Percentiles rank a stretch among this genome's conserved stretches.
phyloP scores from a whole-genome alignment of 352 stramenopile genomes.

The Blastocystis sp. region DNA sequence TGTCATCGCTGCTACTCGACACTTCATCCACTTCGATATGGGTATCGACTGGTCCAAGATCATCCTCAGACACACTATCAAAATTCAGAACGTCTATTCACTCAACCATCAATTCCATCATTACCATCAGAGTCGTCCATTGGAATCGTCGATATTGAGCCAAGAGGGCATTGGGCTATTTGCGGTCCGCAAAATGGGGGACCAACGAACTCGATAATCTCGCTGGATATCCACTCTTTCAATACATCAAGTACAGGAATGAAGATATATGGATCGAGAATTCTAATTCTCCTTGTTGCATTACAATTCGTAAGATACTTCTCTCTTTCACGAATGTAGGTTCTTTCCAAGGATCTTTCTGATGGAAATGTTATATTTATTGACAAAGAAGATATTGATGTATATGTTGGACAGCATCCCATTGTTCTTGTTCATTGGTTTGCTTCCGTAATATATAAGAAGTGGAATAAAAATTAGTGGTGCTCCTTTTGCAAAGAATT shows the following conservation, averaged over 20 bases:
- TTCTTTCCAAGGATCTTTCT: not conserved
- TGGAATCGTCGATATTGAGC: slow-evolving; percentile 1
- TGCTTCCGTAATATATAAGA: not conserved
- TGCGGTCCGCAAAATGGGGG: no score
- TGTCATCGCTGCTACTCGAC: slow-evolving; percentile 27
- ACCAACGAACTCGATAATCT: no score
- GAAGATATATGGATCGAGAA: no score
- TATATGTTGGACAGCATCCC: not conserved
- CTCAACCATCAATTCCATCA: not conserved
- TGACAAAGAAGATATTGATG: not conserved
- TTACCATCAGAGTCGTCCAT: slow-evolving; percentile 21
- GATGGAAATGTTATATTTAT: not conserved
- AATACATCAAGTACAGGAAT: no score
- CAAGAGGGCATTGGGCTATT: no score
- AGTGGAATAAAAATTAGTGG: not conserved
- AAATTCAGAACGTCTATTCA: slow-evolving; percentile 9
- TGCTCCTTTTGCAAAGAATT: slow-evolving; percentile 31
- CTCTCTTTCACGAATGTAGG: not conserved
- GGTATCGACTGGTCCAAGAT: not conserved
- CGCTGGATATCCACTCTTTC: no score
- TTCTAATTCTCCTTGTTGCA: no score
- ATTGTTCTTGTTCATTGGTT: slow-evolving; percentile 31
- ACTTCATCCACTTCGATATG: slow-evolving; percentile 22
- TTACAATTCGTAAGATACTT: no score
- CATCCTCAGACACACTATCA: slow-evolving; percentile 28